Evolutionary conservation across 2,329 filamentous ascomycete species (phyloP).

Genomic region (Massarina eburnea): DNA sequence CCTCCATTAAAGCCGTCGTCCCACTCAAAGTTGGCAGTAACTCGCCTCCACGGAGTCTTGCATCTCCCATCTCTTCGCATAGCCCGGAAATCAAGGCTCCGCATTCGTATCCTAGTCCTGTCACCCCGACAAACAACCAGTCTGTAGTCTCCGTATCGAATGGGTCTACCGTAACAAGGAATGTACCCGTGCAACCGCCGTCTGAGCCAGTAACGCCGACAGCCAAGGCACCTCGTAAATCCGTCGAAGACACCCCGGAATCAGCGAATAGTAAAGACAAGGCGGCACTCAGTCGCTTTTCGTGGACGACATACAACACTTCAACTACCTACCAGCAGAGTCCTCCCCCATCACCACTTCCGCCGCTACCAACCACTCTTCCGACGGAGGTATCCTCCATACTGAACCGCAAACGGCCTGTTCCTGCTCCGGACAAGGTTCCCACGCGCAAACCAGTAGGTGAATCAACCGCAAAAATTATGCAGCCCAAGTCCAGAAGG

Average conservation of each 20-base stretch:
- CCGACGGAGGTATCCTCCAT: conserved; percentile 33
- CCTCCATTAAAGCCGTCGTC: conserved; percentile 46
- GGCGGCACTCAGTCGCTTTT: conserved; percentile 27
- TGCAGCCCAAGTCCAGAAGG: conserved; percentile 14
- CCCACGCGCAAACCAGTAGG: conserved; percentile 31
- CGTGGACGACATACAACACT: conserved; percentile 39
- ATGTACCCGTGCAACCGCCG: conserved; percentile 19
- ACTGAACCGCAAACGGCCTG: conserved; percentile 36
- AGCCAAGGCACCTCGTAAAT: conserved; percentile 21
- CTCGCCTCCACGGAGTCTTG: conserved; percentile 37
- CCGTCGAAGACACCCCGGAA: conserved; percentile 24
- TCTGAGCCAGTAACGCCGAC: conserved; percentile 20
- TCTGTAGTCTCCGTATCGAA: conserved; percentile 14
- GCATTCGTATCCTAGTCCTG: conserved; percentile 31
- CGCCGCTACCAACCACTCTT: conserved; percentile 33
- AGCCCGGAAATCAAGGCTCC: conserved; percentile 19
- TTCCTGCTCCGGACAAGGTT: conserved; percentile 26
- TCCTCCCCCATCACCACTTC: conserved; percentile 46
- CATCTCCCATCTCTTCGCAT: conserved; percentile 33
- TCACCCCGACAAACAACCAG: conserved; percentile 29
- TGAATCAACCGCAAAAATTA: conserved; percentile 17
- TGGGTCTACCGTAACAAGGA: conserved; percentile 12
- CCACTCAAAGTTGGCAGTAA: conserved; percentile 47
- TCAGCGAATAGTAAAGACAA: conserved; percentile 22
- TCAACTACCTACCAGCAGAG: conserved; percentile 45